These are phyloP conservation scores for Raphanus sativus DNA, from an alignment of 345 rosid genomes.

Conservation along the genomic window DNA sequence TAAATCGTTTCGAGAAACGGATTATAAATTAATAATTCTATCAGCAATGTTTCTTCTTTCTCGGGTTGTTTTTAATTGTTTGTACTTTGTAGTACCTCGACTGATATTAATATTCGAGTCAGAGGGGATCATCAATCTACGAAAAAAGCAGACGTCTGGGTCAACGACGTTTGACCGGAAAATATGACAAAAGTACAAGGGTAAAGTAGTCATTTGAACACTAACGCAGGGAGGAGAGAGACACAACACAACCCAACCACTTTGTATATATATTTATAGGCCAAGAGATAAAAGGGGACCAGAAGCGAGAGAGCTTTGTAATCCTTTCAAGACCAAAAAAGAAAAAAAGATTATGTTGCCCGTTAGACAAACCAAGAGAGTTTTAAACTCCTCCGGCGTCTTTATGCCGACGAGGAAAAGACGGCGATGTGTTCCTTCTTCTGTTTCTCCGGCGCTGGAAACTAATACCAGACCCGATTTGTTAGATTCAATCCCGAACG, in stretches of 20 bases:
- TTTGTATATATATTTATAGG: constrained; percentile 35
- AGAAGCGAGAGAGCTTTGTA: constrained; percentile 38
- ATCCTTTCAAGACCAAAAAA: constrained; percentile 38
- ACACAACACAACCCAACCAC: constrained; percentile 39
- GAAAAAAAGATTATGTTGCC: constrained; percentile 7
- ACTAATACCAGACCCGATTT: constrained; percentile 37
- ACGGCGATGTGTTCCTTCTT: constrained; percentile 19
- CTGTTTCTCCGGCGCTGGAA: background rate
- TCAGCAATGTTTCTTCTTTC: background rate
- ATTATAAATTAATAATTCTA: background rate
- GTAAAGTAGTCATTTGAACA: constrained; percentile 15
- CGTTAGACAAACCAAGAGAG: constrained; percentile 15
- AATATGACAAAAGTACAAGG: constrained; percentile 33
- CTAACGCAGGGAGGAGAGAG: constrained; percentile 22
- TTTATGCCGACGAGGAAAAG: background rate
- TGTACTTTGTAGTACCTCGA: background rate
- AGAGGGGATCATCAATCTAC: background rate
- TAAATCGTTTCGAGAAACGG: constrained; percentile 40
- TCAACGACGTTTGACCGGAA: constrained; percentile 60
- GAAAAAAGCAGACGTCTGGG: constrained; percentile 38
- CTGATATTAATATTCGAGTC: background rate
- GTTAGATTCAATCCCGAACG: constrained; percentile 77
- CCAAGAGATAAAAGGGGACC: constrained; percentile 50
- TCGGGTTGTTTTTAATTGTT: background rate
- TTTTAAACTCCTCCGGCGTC: background rate